A percentile compares a stretch with the other conserved stretches of the same genome.
Conservation (phyloP, 75 land plant species). For the Ceratopteris richardii region DNA sequence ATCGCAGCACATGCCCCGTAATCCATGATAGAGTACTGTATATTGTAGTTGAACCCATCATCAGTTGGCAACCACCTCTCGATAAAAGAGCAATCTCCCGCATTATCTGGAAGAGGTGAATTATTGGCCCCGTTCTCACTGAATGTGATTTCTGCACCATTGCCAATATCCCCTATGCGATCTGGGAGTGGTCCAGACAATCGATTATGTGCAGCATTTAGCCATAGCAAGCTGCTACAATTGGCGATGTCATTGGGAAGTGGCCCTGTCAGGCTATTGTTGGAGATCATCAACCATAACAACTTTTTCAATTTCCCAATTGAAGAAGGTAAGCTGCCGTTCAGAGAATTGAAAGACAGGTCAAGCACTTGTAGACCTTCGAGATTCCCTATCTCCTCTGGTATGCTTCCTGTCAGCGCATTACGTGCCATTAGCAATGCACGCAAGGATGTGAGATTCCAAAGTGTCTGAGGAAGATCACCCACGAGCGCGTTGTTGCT, state of each 20-base stretch:
- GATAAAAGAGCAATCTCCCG: conserved; percentile 8
- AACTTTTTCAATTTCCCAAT: conserved; percentile 8
- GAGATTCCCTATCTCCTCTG: conserved; percentile 48
- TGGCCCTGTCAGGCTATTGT: conserved; percentile 20
- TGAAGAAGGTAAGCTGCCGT: conserved; percentile 38
- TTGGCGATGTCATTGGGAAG: conserved; percentile 19
- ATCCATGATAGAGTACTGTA: background rate
- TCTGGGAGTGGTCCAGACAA: conserved; percentile 14
- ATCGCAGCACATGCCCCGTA: background rate
- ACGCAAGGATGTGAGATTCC: conserved; percentile 2
- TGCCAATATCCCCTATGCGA: background rate
- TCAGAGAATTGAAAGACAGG: conserved; percentile 45
- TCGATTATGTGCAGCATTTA: conserved; percentile 8
- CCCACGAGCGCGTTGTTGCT: conserved; percentile 7
- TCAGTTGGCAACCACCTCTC: background rate
- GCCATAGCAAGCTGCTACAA: conserved; percentile 13
- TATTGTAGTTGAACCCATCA: background rate
- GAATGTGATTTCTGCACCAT: conserved; percentile 2
- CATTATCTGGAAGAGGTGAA: background rate
- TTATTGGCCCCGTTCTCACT: background rate
- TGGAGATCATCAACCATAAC: conserved; percentile 7
- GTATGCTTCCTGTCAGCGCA: conserved; percentile 58
- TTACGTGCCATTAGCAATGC: conserved; percentile 22
- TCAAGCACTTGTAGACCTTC: conserved; percentile 59
- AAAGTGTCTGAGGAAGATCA: background rate